Evolutionary conservation across 108 stramenopile species (phyloP), one percentile per base, ranked within the genome.

Genomic region (Skeletonema marinoi): DNA sequence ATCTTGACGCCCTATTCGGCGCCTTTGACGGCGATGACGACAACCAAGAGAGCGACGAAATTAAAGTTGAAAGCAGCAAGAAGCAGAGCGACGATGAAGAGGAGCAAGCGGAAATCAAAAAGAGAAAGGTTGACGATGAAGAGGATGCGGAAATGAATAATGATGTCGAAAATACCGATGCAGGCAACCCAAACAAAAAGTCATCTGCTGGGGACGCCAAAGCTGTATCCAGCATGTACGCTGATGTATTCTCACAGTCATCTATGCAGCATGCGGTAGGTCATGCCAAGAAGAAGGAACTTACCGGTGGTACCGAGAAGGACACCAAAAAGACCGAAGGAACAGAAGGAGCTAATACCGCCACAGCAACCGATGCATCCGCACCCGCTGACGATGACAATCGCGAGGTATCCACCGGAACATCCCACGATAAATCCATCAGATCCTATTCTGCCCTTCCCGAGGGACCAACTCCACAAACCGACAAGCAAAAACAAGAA

Each of bases 401-500:
- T 9, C 75, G 87, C 39, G 84, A 85, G 42, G 88, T 93, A 38
- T 80, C 91, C 48, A 94, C 93, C 3, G 93, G 93, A 65, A 95
- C 94, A 16, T 87, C 91, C 6, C 91, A 93, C 78, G 96, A 95
- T 59, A 95, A 95, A 78, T 88, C 94, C 6, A 92, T 95, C 39
- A 75, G 91, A 67, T 90, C 89, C 17, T 94, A 94, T 71, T 88
- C 90, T 3, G 88, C 94, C 38, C 80, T 87, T 66, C 96, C 94
- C 21, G 85, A 90, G 65, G 87, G 88, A 59, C 82, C 85, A 3
- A 76, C 77, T 3, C 87, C 66, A 42, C 82, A 70, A 50, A 74
- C 67, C 54, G 70, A 71, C 16, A 77, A 39, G 7, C 19, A 30
- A 30, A 50, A 51, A 56, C 54, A 31, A 29, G 60, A 62, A 29